Evolutionary conservation across 1,139 yeast species (phyloP).

Genomic region (Trichomonascaceae sp.): DNA sequence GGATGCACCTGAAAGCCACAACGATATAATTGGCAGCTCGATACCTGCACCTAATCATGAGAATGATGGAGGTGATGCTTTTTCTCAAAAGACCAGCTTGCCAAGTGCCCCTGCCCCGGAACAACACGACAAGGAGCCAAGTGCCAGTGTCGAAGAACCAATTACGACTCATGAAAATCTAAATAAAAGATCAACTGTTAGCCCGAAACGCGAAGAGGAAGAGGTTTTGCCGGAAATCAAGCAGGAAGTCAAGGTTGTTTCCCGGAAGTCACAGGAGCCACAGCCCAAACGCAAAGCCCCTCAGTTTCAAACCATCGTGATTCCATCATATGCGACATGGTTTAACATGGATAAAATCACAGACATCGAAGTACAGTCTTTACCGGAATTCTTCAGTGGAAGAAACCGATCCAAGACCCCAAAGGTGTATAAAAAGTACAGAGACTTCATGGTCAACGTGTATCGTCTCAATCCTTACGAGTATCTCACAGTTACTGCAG

Average conservation of each 20-base stretch:
- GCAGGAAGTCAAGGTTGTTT: conserved; percentile 4
- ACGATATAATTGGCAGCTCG: not conserved
- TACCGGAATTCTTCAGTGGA: conserved; percentile 85
- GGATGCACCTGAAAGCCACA: not conserved
- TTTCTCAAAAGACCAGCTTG: not conserved
- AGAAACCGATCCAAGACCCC: conserved; percentile 82
- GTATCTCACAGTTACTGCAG: conserved; percentile 86
- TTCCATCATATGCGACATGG: conserved; percentile 94
- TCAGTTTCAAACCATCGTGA: conserved; percentile 84
- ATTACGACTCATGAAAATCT: not conserved
- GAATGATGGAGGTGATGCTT: not conserved
- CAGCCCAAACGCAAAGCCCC: conserved; percentile 18
- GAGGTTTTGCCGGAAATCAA: conserved; percentile 5
- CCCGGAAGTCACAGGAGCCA: conserved; percentile 3
- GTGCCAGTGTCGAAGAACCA: not conserved
- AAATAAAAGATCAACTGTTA: not conserved
- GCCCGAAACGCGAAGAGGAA: not conserved
- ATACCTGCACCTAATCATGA: not conserved
- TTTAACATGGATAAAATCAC: conserved; percentile 70
- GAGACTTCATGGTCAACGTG: conserved; percentile 91
- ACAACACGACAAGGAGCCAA: not conserved
- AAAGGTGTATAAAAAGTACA: conserved; percentile 73
- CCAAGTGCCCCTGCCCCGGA: not conserved
- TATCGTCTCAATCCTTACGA: conserved; percentile 91
- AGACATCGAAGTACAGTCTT: conserved; percentile 57